Evolutionary conservation across 225 moss, liverwort and hornwort species (phyloP).

Genomic region (Sphagnum contortum): DNA sequence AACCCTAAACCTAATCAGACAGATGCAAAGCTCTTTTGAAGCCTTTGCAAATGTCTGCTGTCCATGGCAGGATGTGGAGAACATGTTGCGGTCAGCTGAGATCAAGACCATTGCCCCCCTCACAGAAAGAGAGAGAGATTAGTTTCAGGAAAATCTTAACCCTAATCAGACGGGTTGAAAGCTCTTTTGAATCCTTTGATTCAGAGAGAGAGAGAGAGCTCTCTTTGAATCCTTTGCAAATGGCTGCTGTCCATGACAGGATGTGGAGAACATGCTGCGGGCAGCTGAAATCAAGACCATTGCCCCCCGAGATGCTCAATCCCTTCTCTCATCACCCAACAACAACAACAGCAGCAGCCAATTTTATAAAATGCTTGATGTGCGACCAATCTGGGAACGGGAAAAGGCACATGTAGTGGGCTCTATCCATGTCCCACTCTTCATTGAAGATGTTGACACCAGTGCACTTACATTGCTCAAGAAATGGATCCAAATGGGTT

Average conservation of each 20-base stretch:
- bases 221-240: no score
- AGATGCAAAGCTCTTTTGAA: no score
- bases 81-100: no score
- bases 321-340: conserved; percentile 32
- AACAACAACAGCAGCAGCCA: not conserved
- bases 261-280: conserved; percentile 61
- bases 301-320: conserved; percentile 30
- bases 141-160: no score
- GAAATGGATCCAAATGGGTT: conserved; percentile 71
- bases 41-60: no score
- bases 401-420: conserved; percentile 63
- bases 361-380: conserved; percentile 54
- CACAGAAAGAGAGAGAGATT: no score
- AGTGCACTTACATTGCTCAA: conserved; percentile 58
- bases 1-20: no score
- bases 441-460: conserved; percentile 55
- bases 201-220: no score
- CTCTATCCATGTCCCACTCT: conserved; percentile 76
- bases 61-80: no score
- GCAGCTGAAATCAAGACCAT: conserved; percentile 63
- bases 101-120: no score
- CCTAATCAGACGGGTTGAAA: no score
- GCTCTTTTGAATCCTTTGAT: no score
- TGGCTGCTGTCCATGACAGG: conserved; percentile 31
- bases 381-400: conserved; percentile 79